These are phyloP conservation scores for Penicillium sp. DNA, from an alignment of 2,329 filamentous ascomycete genomes.

Conservation along the genomic window DNA sequence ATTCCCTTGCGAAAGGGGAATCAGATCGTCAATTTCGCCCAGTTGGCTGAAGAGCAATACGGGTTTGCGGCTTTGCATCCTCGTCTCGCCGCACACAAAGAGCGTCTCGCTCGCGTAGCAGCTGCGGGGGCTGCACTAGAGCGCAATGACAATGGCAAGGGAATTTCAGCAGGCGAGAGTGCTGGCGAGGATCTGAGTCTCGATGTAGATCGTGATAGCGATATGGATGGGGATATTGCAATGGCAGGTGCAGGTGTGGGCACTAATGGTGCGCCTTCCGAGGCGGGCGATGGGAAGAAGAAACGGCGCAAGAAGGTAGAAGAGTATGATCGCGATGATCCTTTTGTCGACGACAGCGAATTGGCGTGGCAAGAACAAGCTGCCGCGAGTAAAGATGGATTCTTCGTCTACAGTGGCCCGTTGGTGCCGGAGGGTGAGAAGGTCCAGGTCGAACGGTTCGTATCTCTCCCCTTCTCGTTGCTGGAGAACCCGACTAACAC, in stretches of 20 bases:
- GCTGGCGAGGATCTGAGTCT: conserved; percentile 75
- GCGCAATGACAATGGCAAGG: conserved; percentile 64
- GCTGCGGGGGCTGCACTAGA: conserved; percentile 84
- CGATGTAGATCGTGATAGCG: conserved; percentile 73
- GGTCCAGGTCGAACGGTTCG: conserved; percentile 60
- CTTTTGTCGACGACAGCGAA: conserved; percentile 85
- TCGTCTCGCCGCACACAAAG: conserved; percentile 80
- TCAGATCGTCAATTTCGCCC: conserved; percentile 92
- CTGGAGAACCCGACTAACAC: conserved; percentile 37
- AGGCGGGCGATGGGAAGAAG: conserved; percentile 66
- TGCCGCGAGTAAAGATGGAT: conserved; percentile 89
- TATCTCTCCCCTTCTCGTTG: conserved; percentile 16
- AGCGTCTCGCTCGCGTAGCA: conserved; percentile 81
- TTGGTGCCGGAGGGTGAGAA: conserved; percentile 85
- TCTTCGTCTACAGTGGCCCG: conserved; percentile 96
- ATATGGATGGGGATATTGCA: conserved; percentile 49
- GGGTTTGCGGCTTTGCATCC: conserved; percentile 93
- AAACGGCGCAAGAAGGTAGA: conserved; percentile 68
- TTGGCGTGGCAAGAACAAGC: conserved; percentile 93
- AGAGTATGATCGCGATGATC: conserved; percentile 65
- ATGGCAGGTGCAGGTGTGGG: conserved; percentile 43
- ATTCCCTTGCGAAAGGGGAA: conserved; percentile 79
- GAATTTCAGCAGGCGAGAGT: conserved; percentile 66
- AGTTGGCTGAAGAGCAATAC: conserved; percentile 87
- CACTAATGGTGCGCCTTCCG: conserved; percentile 54